Evolutionary conservation across 306 rosid genomes (phyloP).

Genomic region (Cucurbita moschata): DNA sequence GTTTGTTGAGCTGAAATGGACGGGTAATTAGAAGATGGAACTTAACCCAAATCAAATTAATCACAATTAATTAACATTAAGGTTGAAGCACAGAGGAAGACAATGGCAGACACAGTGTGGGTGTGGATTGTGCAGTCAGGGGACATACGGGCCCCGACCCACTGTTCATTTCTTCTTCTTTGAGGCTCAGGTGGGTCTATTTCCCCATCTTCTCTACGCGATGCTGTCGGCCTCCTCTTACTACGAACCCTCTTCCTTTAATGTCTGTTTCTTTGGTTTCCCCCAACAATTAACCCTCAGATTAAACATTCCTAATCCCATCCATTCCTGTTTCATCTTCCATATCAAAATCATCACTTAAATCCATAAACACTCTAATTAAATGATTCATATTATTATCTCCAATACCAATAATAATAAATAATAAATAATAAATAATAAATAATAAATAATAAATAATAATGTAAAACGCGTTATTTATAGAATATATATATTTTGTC

Average conservation of each 20-base stretch:
- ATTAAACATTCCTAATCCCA: background rate
- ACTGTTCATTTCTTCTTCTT: background rate
- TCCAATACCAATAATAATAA: background rate
- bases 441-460: too few species aligned
- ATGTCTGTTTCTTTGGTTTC: slow-evolving; percentile 4
- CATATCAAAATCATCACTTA: background rate
- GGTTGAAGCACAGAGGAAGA: background rate
- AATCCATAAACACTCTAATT: background rate
- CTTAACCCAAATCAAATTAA: too few species aligned
- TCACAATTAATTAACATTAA: background rate
- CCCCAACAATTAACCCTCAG: background rate
- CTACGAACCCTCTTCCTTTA: background rate
- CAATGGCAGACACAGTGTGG: background rate
- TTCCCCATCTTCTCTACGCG: slow-evolving; percentile 32
- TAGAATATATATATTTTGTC: background rate
- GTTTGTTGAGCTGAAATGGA: background rate
- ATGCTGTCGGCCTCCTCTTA: slow-evolving; percentile 44
- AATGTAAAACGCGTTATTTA: too few species aligned
- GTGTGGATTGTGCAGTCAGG: background rate
- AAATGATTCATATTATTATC: background rate
- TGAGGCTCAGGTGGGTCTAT: slow-evolving; percentile 31
- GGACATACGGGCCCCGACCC: background rate
- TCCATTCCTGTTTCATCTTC: background rate
- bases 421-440: too few species aligned
- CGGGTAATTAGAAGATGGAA: background rate